These are phyloP conservation scores for Cutaneotrichosporon cyanovorans DNA, from an alignment of 1,284 basidiomycete genomes.

Conservation along the genomic window DNA sequence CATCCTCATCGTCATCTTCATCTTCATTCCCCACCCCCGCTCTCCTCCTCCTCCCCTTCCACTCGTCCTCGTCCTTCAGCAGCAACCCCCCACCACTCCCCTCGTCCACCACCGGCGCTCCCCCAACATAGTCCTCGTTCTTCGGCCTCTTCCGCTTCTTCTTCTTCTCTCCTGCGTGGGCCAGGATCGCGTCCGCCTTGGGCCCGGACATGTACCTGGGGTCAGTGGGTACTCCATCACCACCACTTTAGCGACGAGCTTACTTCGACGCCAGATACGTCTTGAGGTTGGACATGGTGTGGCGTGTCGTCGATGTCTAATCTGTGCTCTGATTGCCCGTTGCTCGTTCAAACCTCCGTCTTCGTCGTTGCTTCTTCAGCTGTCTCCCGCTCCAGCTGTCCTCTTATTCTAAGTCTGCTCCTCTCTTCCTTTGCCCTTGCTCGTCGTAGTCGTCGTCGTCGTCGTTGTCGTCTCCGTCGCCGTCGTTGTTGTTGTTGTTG, in stretches of 20 bases:
- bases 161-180: constrained; percentile 53
- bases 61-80: constrained; percentile 47
- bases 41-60: constrained; percentile 45
- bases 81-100: constrained; percentile 28
- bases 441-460: no score
- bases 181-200: constrained; percentile 90
- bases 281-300: constrained; percentile 46
- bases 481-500: neutral
- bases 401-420: no score
- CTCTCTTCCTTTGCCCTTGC: no score
- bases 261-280: constrained; percentile 50
- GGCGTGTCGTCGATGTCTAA: neutral
- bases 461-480: no score
- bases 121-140: constrained; percentile 48
- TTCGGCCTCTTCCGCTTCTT: constrained; percentile 70
- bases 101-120: constrained; percentile 3
- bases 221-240: no score
- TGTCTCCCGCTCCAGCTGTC: no score
- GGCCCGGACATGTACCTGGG: constrained; percentile 86
- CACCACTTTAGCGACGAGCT: no score
- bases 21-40: constrained; percentile 27
- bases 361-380: no score
- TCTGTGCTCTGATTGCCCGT: neutral
- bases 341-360: neutral
- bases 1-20: constrained; percentile 45